Conservation (phyloP, 2,329 filamentous ascomycete genomes). For the Cytospora piceae region DNA sequence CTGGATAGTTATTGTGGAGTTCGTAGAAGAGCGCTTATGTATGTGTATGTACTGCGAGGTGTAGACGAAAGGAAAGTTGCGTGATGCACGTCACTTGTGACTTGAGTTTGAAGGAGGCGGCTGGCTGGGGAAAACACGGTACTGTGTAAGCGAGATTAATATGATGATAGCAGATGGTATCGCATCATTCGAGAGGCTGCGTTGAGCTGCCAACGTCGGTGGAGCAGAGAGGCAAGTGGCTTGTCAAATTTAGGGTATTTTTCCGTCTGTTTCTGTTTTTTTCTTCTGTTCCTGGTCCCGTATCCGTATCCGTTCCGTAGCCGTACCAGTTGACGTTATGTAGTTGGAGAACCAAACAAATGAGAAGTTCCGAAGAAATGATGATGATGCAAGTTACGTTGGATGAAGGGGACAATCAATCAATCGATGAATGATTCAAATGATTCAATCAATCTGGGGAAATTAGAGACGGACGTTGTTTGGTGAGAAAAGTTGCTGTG, state of each 20-base stretch:
- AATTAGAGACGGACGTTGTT: not conserved
- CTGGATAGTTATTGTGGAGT: conserved; percentile 18
- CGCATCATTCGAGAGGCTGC: not conserved
- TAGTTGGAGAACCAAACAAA: conserved; percentile 1
- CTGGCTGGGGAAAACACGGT: conserved; percentile 22
- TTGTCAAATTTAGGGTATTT: not conserved
- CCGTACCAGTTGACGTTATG: not conserved
- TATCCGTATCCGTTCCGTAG: not conserved
- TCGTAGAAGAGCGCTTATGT: not conserved
- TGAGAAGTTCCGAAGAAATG: not conserved
- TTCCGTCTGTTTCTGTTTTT: not conserved
- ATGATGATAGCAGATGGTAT: conserved; percentile 9
- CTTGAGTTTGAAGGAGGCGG: conserved; percentile 16
- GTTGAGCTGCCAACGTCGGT: not conserved
- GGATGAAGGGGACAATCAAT: not conserved
- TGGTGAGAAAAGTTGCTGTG: not conserved
- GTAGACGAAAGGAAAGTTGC: conserved; percentile 23
- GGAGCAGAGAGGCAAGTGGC: not conserved
- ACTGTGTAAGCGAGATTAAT: conserved; percentile 6
- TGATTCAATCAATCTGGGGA: not conserved
- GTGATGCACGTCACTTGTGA: conserved; percentile 28
- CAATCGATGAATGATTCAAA: not conserved
- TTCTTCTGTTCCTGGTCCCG: not conserved
- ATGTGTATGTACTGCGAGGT: conserved; percentile 5
- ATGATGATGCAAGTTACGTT: not conserved